Base-by-base conservation (phyloP, 768 basidiomycete species). In the Lepiota brunneoincarnata region DNA sequence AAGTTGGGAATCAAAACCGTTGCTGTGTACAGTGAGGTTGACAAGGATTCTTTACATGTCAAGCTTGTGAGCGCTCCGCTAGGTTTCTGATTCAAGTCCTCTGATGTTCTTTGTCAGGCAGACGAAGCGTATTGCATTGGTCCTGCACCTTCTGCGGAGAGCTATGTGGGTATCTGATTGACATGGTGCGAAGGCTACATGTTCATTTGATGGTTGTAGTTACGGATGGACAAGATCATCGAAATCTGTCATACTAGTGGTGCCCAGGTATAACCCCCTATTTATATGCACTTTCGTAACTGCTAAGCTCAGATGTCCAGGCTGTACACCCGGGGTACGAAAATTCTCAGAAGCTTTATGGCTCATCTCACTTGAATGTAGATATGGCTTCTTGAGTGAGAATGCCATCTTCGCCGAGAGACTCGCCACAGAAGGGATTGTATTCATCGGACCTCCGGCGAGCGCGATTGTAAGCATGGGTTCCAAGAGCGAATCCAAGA, bases 401-500 rank as follows among this genome's bases (percentile, higher is more conserved):
- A 97, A 96, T 56, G 86, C 93, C 4, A 70, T 69, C 18, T 98
- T 98, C 63, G 83, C 94, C 0, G 76, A 86, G 62, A 74, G 70
- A 39, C 79, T 97, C 10, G 80, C 84, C n/a, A 70, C 82, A 41
- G 88, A 86, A 62, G 90, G 91, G 0, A 82, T 98, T 58, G 81
- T 88, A 2, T 97, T 95, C 64, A 93, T 98, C 57, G 94, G 94
- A 0, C 94, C 95, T 14, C 91, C 94, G 2, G 79, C 89, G 0
- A 80, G 79, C 60, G 93, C 95, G 26, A 98, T 98, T 58, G 72
- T 88, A 12, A 90, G 87, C 62, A 98, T 97, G 95, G 95, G 94
- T 1, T 94, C 91, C 0, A 97, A 98, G 76, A 92, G 92, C 53
- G 93, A 95, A 75, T 94, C 92, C 36, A 98, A 98, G 75, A 93